Conservation (phyloP, 441 rosid species). For the Gossypium gossypioides region DNA sequence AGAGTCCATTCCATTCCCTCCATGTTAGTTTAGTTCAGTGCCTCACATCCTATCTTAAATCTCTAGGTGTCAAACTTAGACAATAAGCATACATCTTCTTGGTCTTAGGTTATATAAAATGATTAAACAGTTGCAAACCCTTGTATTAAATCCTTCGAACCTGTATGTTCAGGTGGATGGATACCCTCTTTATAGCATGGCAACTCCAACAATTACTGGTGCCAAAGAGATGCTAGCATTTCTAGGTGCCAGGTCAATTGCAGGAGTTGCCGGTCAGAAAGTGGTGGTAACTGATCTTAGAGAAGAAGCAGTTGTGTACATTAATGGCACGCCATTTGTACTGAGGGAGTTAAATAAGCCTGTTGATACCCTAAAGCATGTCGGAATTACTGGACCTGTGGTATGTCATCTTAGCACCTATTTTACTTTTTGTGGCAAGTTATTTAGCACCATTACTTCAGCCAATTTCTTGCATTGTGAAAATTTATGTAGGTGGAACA, state of each 20-base stretch:
- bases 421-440: neutral
- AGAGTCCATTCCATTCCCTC: neutral
- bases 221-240: conserved; percentile 84
- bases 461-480: conserved; percentile 8
- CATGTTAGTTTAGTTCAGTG: too few relatives aligned
- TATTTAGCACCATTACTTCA: conserved; percentile 8
- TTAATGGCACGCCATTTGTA: conserved; percentile 88
- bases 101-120: neutral
- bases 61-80: neutral
- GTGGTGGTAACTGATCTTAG: conserved; percentile 80
- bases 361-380: conserved; percentile 90
- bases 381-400: conserved; percentile 85
- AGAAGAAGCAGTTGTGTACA: conserved; percentile 97
- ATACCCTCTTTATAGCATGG: conserved; percentile 96
- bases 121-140: neutral
- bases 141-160: neutral
- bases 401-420: conserved; percentile 32
- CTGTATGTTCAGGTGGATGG: conserved; percentile 56
- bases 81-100: neutral
- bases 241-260: conserved; percentile 58
- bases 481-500: conserved; percentile 62
- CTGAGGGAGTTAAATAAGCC: conserved; percentile 92
- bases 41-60: neutral
- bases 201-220: conserved; percentile 81
- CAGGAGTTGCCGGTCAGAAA: conserved; percentile 34